phyloP scores from a whole-genome alignment of 768 basidiomycete genomes.

The Paxillus rubicundulus region DNA sequence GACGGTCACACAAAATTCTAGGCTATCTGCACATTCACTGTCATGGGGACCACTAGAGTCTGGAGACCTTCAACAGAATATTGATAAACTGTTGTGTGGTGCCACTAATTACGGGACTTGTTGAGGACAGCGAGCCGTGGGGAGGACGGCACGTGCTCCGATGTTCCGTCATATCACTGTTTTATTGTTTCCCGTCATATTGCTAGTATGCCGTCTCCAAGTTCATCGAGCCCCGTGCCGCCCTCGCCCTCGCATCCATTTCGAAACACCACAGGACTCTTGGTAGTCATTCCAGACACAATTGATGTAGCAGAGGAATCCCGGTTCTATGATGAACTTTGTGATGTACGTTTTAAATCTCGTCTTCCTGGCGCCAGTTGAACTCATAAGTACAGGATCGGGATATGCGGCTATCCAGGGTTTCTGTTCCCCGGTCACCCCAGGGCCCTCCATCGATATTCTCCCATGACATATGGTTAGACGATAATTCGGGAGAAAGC shows the following conservation, averaged over 20 bases:
- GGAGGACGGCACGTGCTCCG: no score
- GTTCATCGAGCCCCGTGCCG: constrained; percentile 5
- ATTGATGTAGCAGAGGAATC: constrained; percentile 73
- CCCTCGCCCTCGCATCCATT: constrained; percentile 40
- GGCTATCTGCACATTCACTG: no score
- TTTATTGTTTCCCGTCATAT: not conserved
- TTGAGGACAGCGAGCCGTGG: no score
- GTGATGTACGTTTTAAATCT: constrained; percentile 36
- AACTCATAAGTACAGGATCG: constrained; percentile 1
- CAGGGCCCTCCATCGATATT: constrained; percentile 51
- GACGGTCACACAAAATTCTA: no score
- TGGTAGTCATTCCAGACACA: constrained; percentile 53
- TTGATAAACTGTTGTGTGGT: no score
- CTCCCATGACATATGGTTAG: constrained; percentile 69
- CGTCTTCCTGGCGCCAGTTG: not conserved
- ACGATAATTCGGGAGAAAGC: constrained; percentile 55
- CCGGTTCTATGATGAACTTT: constrained; percentile 62
- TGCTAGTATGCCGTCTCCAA: constrained; percentile 8
- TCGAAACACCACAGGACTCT: constrained; percentile 41
- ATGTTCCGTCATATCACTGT: not conserved
- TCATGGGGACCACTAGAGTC: no score
- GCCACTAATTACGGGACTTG: no score
- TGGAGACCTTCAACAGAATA: no score
- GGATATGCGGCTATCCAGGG: constrained; percentile 20
- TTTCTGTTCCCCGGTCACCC: constrained; percentile 24